Evolutionary conservation across 257 asterid genomes (phyloP), one percentile per base, ranked within the genome.

Genomic region (Solanum ossicruentum): DNA sequence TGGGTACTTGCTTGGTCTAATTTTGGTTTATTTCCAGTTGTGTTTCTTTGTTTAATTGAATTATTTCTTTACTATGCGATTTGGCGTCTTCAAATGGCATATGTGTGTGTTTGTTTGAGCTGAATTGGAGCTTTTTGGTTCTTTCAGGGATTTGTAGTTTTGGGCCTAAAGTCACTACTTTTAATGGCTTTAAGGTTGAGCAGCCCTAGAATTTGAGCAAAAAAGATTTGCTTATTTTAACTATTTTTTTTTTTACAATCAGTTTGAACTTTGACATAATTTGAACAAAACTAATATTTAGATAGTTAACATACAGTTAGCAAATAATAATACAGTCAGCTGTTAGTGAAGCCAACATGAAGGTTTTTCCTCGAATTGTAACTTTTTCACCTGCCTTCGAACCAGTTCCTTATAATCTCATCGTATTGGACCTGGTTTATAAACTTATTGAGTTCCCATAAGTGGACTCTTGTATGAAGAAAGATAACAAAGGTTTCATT

Each of bases 401-500:
- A 86, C 86, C 90, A n/a, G 91, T 87, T 65, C 91, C 93, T 36
- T 91, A 92, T 43, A 91, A 91, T 84, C 93, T 95, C 51, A 92
- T 92, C 11, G 89, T 89, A 69, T 85, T 32, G 36, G 36, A 32
- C 36, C 36, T 32, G 36, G 36, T 3, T 32, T 32, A 32, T 32
- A 32, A 32, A 92, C 66, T 87, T 12, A 90, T 96, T 1, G 97
- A 92, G 56, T 96, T 95, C 91, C 97, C 99, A 8, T 89, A 97
- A 9, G 94, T 95, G 20, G 97, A 91, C 84, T 89, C 82, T 72
- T 91, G 94, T 92, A 93, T 93, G 92, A 94, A 93, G 97, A 96
- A 93, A 87, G 98, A 95, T 81, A 87, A 84, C 85, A 96, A 93
- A 91, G 97, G 99, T 71, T 92, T 95, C 84, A 88, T 96, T 7